Evolutionary conservation across 148 eudicot species (phyloP).

Genomic region (Fagopyrum tataricum): DNA sequence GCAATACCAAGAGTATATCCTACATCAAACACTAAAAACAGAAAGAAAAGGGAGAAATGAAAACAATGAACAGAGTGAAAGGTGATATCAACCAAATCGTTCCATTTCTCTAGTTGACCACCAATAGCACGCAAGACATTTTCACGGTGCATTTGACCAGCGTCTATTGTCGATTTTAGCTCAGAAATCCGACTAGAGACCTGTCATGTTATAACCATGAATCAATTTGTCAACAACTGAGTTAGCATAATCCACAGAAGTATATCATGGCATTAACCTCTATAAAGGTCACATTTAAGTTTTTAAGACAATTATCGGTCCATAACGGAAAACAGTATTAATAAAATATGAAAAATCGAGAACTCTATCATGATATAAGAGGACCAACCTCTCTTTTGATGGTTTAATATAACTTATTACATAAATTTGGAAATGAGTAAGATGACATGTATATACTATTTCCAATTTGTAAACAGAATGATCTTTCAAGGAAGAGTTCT

Average conservation of each 20-base stretch:
- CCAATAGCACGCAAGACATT: conserved; percentile 68
- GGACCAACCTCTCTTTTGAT: not conserved
- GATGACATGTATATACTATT: not conserved
- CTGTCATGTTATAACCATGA: conserved; percentile 26
- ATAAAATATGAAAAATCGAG: not conserved
- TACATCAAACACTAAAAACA: not conserved
- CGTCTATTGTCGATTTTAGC: conserved; percentile 76
- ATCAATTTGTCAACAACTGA: not conserved
- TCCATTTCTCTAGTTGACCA: conserved; percentile 80
- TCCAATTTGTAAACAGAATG: not conserved
- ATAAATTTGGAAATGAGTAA: not conserved
- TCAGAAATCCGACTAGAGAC: conserved; percentile 79
- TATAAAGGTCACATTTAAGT: not conserved
- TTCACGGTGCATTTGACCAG: conserved; percentile 64
- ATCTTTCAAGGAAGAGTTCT: not conserved
- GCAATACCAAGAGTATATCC: not conserved
- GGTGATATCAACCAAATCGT: conserved; percentile 51
- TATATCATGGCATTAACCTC: not conserved
- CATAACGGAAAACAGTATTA: not conserved
- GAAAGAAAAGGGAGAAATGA: not conserved
- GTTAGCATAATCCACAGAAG: not conserved
- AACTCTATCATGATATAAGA: not conserved
- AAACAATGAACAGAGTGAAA: conserved; percentile 6
- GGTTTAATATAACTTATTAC: not conserved
- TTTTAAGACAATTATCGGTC: not conserved